A percentile compares a stretch with the other conserved stretches of the same genome.
Conservation (phyloP, 2,329 filamentous ascomycete species). For the Aspergillus aculeatinus region DNA sequence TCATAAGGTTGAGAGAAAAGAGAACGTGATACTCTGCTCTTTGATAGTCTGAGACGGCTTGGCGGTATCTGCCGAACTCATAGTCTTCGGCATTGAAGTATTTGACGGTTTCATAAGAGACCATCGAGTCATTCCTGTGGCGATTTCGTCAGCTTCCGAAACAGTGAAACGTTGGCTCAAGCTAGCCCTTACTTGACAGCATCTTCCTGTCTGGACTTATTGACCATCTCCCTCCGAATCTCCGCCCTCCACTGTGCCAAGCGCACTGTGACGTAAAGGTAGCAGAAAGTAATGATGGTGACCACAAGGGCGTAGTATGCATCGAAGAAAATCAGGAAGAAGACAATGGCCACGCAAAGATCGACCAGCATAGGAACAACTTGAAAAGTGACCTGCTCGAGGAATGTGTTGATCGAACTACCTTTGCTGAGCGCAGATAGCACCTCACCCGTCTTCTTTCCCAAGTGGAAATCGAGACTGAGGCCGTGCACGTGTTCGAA, state of each 20-base stretch:
- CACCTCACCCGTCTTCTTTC: conserved; percentile 95
- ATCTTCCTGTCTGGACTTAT: conserved; percentile 90
- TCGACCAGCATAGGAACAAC: conserved; percentile 94
- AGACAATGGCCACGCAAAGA: conserved; percentile 77
- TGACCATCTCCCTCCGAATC: conserved; percentile 89
- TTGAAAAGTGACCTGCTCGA: conserved; percentile 95
- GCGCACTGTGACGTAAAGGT: conserved; percentile 92
- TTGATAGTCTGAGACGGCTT: conserved; percentile 70
- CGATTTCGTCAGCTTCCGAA: conserved; percentile 3
- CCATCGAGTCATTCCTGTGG: conserved; percentile 83
- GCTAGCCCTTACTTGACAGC: conserved; percentile 71
- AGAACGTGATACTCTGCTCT: conserved; percentile 73
- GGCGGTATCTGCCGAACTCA: conserved; percentile 71
- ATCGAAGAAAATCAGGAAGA: conserved; percentile 77
- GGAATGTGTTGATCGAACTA: conserved; percentile 90
- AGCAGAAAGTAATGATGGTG: conserved; percentile 87
- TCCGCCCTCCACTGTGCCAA: conserved; percentile 93
- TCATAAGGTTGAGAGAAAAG: conserved; percentile 75
- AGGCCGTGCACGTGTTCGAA: conserved; percentile 97
- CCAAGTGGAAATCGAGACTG: conserved; percentile 93
- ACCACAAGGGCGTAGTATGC: conserved; percentile 88
- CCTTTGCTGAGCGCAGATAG: conserved; percentile 95
- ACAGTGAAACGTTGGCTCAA: background rate
- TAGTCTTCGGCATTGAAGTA: conserved; percentile 84
- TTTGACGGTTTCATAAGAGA: conserved; percentile 95